phyloP scores from a whole-genome alignment of 2,329 filamentous ascomycete species.

The Xylariaceae sp. region DNA sequence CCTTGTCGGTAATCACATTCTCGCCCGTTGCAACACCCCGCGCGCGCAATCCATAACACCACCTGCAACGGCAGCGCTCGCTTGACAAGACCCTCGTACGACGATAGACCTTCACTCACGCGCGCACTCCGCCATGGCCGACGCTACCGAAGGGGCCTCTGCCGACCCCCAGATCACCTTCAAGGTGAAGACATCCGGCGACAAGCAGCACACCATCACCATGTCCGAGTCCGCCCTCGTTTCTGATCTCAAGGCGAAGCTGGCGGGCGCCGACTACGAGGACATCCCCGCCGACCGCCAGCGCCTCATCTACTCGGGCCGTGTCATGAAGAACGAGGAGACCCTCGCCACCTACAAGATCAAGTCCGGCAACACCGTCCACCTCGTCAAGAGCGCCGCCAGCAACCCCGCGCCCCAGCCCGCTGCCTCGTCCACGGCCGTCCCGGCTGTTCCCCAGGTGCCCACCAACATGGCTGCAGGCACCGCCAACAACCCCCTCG shows the following conservation, averaged over 20 bases:
- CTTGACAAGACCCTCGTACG: no score
- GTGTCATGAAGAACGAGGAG: constrained; percentile 94
- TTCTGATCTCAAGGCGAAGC: constrained; percentile 83
- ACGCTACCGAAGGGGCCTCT: constrained; percentile 52
- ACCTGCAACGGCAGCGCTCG: no score
- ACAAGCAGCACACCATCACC: constrained; percentile 79
- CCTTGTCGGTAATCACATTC: no score
- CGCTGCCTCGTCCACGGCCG: constrained; percentile 39
- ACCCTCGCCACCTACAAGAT: constrained; percentile 86
- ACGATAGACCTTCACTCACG: not conserved
- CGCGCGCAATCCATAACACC: no score
- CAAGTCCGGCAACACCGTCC: constrained; percentile 91
- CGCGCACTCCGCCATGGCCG: constrained; percentile 54
- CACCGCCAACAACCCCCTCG: constrained; percentile 83
- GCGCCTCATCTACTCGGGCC: constrained; percentile 94
- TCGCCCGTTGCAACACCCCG: no score
- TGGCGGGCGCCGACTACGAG: constrained; percentile 77
- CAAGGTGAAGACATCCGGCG: constrained; percentile 95
- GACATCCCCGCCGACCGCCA: constrained; percentile 85
- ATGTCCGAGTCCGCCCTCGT: constrained; percentile 75
- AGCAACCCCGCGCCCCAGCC: constrained; percentile 64
- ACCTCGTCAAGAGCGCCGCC: constrained; percentile 92
- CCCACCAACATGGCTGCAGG: constrained; percentile 78
- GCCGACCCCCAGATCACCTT: constrained; percentile 83
- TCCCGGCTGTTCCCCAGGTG: constrained; percentile 56